Base-by-base conservation (phyloP, 2,329 filamentous ascomycete species). In the Nemania sp. region DNA sequence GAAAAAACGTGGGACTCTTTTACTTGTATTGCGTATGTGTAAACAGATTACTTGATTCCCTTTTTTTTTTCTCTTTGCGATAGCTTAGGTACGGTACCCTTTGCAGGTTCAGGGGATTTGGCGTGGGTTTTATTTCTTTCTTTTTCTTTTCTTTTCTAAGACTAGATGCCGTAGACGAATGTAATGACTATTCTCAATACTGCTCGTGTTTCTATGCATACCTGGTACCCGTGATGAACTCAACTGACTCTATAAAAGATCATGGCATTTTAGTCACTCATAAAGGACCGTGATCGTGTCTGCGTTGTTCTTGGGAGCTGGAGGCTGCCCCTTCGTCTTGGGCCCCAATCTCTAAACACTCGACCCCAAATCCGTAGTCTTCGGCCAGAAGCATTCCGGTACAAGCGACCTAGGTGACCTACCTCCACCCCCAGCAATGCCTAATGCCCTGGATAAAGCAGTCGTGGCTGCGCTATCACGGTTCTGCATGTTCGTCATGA, bases 81-180 rank as follows among this genome's bases (percentile, higher is more conserved):
- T 18, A 34, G 59, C 46, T 53, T n/a, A n/a, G 18, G 42, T 55
- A 40, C 54, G n/a, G n/a, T n/a, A n/a, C n/a, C n/a, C n/a, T n/a
- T n/a, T 29, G 25, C 25, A 51, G 47, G 39, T 48, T 54, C 48
- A 48, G 52, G 52, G 50, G 49, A 58, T 54, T 35, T 55, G 35
- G 54, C 52, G 40, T 43, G 39, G 46, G n/a, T n/a, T n/a, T n/a
- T n/a, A n/a, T n/a, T n/a, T n/a, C n/a, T n/a, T n/a, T n/a, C n/a
- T n/a, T n/a, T n/a, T n/a, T n/a, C n/a, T n/a, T n/a, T n/a, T n/a
- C n/a, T n/a, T 46, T 51, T 45, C 40, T 37, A 34, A 55, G 47
- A 45, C 35, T 56, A 64, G 59, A 64, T 54, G 59, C 49, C 46
- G 49, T 56, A 62, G 49, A 64, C 29, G 62, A 64, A 62, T 64